Base-by-base conservation (phyloP, 805 yeast species). In the Scheffersomyces ergatensis region DNA sequence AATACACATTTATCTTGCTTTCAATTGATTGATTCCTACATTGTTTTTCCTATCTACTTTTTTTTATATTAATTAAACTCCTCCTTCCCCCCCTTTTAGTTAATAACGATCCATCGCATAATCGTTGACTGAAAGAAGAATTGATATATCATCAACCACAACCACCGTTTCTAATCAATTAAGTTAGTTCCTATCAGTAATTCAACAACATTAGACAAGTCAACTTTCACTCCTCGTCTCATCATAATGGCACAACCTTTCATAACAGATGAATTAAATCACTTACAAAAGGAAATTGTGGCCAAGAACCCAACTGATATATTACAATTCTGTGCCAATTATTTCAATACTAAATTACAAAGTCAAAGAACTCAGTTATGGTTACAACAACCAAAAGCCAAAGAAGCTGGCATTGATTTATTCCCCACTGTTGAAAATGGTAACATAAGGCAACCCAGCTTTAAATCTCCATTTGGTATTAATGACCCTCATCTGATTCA, bases 281-380 rank as follows among this genome's bases (percentile, higher is more conserved):
- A 72, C 46, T 79, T 84, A 57, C 83, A 81, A 58, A 75, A 71
- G 54, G 85, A 81, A 54, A 60, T 69, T 38, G 48, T 55, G 36
- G 53, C 67, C 31, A 65, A 69, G 47, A 77, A 82, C 50, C 95
- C 95, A 1, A 55, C 68, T 12, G 92, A 85, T 54, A 67, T 85
- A 11, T 58, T 86, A 43, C 89, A 85, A 55, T 86, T 85, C 63
- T 83, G 90, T 53, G 83, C 86, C 41, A 77, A 81, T 60, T 83
- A 82, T 61, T 86, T 86, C 67, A 77, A 76, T 54, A 59, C 70
- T 36, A 77, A 82, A 44, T 65, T 85, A 44, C 82, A 80, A 49
- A 72, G 74, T 23, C 86, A 83, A 54, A 72, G 86, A 55, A 54
- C 67, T 21, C 71, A 69, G 29, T 62, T 74, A 36, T 77, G 80